Base-by-base conservation (phyloP, 768 basidiomycete genomes). In the Rhodotorula kratochvilovae region DNA sequence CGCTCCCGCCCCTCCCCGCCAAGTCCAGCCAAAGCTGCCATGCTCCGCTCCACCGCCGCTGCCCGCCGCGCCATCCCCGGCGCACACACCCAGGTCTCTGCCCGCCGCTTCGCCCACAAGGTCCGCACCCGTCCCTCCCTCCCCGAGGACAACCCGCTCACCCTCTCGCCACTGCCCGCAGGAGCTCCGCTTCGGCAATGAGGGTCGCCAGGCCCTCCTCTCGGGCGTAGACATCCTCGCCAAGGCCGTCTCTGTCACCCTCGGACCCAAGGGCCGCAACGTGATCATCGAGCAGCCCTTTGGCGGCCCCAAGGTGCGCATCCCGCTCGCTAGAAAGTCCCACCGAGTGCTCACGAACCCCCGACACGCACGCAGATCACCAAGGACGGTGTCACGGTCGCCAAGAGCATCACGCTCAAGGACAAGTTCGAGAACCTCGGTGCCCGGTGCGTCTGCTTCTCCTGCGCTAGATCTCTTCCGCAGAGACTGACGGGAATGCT, bases 351-450 rank as follows among this genome's bases (percentile, higher is more conserved):
- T 2, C 7, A 39, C 29, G 27, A 50, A 51, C 19, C 45, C 35
- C 51, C 19, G 31, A 21, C 31, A 13, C 25, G 33, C 36, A 11
- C 58, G 61, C 93, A 96, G 83, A 96, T 97, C 80, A 97, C 94
- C 78, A 97, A 96, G 82, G 92, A 97, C 81, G 95, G 94, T 87
- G 95, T 96, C 29, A 95, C 93, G 36, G 95, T 98, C 50, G 95
- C 95, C 68, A 99, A 97, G 84, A 84, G 92, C 48, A 92, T 99
- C 76, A 84, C 87, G 11, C 86, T 98, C 77, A 88, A 97, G 83
- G 92, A 97, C 87, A 96, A 94, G 82, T 97, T 98, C 79, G 92
- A 97, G 85, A 97, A 97, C 85, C 90, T 98, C 67, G 93, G 94
- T 79, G 93, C 94, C 79, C 90, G 92, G 92, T 94, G 82, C 76